Evolutionary conservation across 2,329 filamentous ascomycete species (phyloP).

Genomic region (Amauroascus verrucosus): DNA sequence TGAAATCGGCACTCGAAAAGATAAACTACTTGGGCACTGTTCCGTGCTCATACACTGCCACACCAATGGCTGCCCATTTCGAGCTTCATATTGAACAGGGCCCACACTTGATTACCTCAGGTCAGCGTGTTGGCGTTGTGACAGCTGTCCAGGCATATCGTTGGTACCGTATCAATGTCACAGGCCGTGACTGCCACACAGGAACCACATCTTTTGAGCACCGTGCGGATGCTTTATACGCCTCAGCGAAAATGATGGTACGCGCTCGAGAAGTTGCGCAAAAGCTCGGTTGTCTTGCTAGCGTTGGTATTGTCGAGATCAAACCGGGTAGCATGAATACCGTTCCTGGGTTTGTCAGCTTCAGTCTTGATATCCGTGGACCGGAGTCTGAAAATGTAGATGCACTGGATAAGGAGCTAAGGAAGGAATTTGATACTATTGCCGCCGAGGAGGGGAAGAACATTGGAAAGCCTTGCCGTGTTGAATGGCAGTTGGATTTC

Average conservation of each 20-base stretch:
- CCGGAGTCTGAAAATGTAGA: conserved; percentile 47
- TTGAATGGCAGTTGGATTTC: conserved; percentile 53
- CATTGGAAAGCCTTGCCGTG: conserved; percentile 42
- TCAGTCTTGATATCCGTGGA: conserved; percentile 58
- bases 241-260: conserved; percentile 57
- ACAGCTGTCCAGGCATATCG: conserved; percentile 64
- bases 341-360: conserved; percentile 56
- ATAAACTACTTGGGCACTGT: conserved; percentile 59
- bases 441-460: conserved; percentile 48
- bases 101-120: conserved; percentile 56
- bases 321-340: conserved; percentile 64
- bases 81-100: conserved; percentile 82
- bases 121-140: conserved; percentile 58
- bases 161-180: conserved; percentile 59
- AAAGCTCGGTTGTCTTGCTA: conserved; percentile 51
- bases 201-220: conserved; percentile 61
- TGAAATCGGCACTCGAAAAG: conserved; percentile 58
- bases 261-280: conserved; percentile 54
- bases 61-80: conserved; percentile 65
- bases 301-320: conserved; percentile 58
- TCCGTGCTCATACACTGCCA: conserved; percentile 47
- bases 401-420: conserved; percentile 48
- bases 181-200: conserved; percentile 60
- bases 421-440: conserved; percentile 49
- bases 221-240: conserved; percentile 58